A percentile compares a stretch with the other conserved stretches of the same genome.
phyloP scores from a whole-genome alignment of 768 basidiomycete species.

The Lentinus brumalis region DNA sequence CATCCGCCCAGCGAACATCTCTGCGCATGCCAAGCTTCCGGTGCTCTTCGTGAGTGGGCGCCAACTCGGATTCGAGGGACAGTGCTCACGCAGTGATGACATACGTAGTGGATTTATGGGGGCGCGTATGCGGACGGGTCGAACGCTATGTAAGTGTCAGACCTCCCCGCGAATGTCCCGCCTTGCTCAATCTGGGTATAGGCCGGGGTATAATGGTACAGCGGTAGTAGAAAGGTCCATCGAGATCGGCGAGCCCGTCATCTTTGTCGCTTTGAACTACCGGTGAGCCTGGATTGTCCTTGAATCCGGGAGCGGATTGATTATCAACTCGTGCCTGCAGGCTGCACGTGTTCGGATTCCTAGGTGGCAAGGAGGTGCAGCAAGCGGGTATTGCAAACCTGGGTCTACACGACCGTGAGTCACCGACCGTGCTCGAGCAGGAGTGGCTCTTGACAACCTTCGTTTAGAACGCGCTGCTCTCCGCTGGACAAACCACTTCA shows the following conservation, averaged over 20 bases:
- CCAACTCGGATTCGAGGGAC: no score
- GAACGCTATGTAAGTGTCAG: background rate
- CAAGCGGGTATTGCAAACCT: conserved; percentile 43
- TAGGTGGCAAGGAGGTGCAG: conserved; percentile 40
- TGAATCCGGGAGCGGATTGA: background rate
- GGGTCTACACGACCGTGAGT: conserved; percentile 49
- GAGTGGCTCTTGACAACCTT: no score
- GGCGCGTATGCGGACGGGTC: background rate
- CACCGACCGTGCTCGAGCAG: background rate
- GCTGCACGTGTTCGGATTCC: conserved; percentile 35
- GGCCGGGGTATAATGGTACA: background rate
- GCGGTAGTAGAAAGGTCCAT: conserved; percentile 36
- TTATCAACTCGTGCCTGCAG: background rate
- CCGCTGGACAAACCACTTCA: conserved; percentile 43
- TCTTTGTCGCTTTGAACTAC: conserved; percentile 59
- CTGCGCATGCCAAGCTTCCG: conserved; percentile 8
- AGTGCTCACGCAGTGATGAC: background rate
- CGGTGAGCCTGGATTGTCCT: background rate
- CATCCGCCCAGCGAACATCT: conserved; percentile 5
- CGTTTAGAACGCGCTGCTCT: conserved; percentile 29
- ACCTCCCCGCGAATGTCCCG: no score
- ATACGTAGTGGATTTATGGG: background rate
- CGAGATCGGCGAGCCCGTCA: conserved; percentile 41
- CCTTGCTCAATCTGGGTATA: background rate
- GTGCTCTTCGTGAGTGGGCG: conserved; percentile 21